These are phyloP conservation scores for Phylloporus arenicola DNA, from an alignment of 768 basidiomycete species.

Conservation along the genomic window DNA sequence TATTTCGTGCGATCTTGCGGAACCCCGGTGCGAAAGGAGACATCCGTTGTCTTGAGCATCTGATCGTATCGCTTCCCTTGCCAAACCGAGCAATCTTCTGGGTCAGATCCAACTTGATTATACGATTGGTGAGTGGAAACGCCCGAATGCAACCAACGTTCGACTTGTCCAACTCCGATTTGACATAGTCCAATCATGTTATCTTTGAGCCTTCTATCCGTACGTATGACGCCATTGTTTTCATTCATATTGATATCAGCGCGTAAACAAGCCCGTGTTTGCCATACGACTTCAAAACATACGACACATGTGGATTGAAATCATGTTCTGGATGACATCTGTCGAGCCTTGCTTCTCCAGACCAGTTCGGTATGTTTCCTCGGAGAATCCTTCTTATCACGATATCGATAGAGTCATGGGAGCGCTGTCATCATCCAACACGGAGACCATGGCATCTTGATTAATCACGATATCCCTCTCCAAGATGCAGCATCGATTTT, in stretches of 20 bases:
- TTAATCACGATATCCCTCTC: background rate
- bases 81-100: constrained; percentile 4
- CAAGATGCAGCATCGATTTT: background rate
- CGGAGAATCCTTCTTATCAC: constrained; percentile 20
- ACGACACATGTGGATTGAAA: background rate
- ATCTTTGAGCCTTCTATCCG: background rate
- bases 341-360: background rate
- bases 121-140: constrained; percentile 3
- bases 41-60: constrained; percentile 1
- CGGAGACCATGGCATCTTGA: background rate
- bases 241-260: constrained; percentile 10
- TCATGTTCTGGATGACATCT: constrained; percentile 1
- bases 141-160: constrained; percentile 1
- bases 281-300: constrained; percentile 6
- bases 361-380: constrained; percentile 9
- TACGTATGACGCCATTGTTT: constrained; percentile 9
- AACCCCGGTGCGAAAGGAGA: background rate
- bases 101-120: constrained; percentile 1
- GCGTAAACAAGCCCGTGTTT: background rate
- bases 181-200: background rate
- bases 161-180: background rate
- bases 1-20: constrained; percentile 8
- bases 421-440: background rate
- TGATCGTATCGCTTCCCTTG: constrained; percentile 5
- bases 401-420: constrained; percentile 5